These are phyloP conservation scores for Eimeria tenella DNA, from an alignment of 169 alveolate species.

Conservation along the genomic window DNA sequence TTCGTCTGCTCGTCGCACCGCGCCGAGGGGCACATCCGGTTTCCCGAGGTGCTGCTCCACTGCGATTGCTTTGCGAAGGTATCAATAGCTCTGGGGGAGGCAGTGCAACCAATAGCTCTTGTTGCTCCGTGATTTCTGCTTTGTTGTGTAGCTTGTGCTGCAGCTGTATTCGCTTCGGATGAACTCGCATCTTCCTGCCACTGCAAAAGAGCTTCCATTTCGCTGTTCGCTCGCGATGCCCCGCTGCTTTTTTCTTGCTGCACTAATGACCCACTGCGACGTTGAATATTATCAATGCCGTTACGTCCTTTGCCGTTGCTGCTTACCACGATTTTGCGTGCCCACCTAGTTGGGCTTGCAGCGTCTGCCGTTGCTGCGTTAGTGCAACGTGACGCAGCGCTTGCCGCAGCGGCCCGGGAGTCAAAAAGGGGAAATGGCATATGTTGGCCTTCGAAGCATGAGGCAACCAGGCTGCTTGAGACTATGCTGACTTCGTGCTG, in stretches of 20 bases:
- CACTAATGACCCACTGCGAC: not conserved
- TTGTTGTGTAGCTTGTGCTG: not conserved
- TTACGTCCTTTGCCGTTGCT: slow-evolving; percentile 8
- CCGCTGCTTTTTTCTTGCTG: not conserved
- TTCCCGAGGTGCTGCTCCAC: slow-evolving; percentile 5
- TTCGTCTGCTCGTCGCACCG: not conserved
- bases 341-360: slow-evolving; percentile 53
- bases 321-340: not conserved
- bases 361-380: slow-evolving; percentile 69
- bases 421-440: slow-evolving; percentile 44
- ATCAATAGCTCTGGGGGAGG: slow-evolving; percentile 28
- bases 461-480: not conserved
- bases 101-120: slow-evolving; percentile 45
- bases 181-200: slow-evolving; percentile 4
- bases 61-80: not conserved
- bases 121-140: not conserved
- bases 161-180: not conserved
- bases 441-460: slow-evolving; percentile 3
- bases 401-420: slow-evolving; percentile 62
- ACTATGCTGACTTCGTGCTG: not conserved
- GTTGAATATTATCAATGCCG: not conserved
- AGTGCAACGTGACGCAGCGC: slow-evolving; percentile 58
- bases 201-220: not conserved
- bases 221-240: not conserved
- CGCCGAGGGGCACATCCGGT: not conserved